phyloP scores from a whole-genome alignment of 768 basidiomycete genomes.

The Antrodiella citrinella region DNA sequence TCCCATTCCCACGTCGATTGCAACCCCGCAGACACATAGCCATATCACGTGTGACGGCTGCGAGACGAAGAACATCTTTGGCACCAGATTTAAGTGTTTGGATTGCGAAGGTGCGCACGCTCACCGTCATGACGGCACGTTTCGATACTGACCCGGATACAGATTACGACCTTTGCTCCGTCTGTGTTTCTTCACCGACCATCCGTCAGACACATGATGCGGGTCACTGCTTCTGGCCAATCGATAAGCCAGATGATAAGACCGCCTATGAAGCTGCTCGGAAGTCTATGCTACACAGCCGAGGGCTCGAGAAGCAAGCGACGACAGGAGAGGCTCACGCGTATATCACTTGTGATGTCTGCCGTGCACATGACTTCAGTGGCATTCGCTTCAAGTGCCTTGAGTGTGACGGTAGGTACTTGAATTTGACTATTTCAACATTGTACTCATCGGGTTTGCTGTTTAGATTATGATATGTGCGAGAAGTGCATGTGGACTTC shows the following conservation, averaged over 20 bases:
- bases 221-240: constrained; percentile 13
- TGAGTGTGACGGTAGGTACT: constrained; percentile 42
- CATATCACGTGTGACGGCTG: constrained; percentile 12
- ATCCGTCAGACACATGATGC: constrained; percentile 8
- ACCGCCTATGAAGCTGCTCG: neutral
- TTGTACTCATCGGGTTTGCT: too few species aligned
- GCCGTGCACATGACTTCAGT: constrained; percentile 37
- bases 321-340: constrained; percentile 26
- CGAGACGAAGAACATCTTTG: constrained; percentile 10
- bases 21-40: too few species aligned
- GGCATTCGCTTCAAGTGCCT: constrained; percentile 74
- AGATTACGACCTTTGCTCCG: constrained; percentile 16
- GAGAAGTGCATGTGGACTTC: neutral
- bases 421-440: too few species aligned
- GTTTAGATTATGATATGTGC: neutral
- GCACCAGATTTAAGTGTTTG: constrained; percentile 13
- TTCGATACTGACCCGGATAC: too few species aligned
- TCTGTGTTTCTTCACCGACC: constrained; percentile 10
- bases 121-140: too few species aligned
- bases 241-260: constrained; percentile 5
- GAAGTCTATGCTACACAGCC: constrained; percentile 3
- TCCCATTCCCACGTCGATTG: neutral
- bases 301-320: constrained; percentile 3
- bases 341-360: constrained; percentile 61
- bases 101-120: constrained; percentile 15